Conservation (phyloP, 345 rosid genomes). For the Pistacia vera region DNA sequence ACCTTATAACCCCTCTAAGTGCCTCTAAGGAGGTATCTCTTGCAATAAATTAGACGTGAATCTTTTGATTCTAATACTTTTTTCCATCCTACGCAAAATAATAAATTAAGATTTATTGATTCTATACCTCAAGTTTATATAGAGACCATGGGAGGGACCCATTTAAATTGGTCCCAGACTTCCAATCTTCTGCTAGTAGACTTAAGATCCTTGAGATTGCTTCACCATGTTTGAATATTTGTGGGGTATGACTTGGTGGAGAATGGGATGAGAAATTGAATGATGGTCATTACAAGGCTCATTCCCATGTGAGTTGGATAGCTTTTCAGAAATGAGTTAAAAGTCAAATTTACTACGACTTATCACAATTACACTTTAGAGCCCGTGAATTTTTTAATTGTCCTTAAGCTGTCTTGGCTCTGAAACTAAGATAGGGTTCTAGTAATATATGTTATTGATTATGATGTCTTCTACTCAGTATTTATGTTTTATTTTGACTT, state of each 20-base stretch:
- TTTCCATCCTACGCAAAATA: not conserved
- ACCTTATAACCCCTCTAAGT: not conserved
- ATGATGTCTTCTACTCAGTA: not conserved
- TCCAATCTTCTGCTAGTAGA: not conserved
- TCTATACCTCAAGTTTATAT: not conserved
- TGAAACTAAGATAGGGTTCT: not conserved
- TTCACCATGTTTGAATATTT: not conserved
- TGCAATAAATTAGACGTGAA: not conserved
- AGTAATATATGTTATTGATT: not conserved
- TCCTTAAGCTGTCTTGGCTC: not conserved
- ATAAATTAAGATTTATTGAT: constrained; percentile 1
- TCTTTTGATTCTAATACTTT: constrained; percentile 10
- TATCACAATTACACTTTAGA: not conserved
- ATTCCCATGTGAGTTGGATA: not conserved
- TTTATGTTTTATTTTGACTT: constrained; percentile 17
- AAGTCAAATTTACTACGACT: not conserved
- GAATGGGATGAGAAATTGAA: not conserved
- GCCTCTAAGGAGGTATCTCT: not conserved
- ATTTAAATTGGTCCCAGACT: not conserved
- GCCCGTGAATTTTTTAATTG: constrained; percentile 7
- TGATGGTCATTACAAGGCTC: not conserved
- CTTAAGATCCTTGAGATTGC: not conserved
- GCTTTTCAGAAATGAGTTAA: not conserved
- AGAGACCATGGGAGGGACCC: constrained; percentile 9
- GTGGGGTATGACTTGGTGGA: too few species aligned